A percentile compares a stretch with the other conserved stretches of the same genome.
Conservation (phyloP, 2,329 filamentous ascomycete species). For the Aspergillus carbonarius region DNA sequence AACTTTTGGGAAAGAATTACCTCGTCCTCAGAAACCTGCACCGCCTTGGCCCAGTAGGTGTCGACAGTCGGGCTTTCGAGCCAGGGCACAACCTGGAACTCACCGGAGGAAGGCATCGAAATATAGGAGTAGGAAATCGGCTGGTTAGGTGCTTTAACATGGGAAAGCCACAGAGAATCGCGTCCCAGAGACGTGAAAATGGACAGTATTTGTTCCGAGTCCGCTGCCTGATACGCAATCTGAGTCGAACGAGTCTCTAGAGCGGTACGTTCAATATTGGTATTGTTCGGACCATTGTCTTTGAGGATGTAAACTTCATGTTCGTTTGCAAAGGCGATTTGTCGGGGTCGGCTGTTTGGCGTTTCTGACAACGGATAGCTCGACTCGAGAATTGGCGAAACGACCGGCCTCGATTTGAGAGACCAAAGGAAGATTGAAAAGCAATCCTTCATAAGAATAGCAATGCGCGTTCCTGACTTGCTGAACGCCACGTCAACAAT, state of each 20-base stretch:
- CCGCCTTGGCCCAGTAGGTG: slow-evolving; percentile 40
- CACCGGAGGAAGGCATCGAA: slow-evolving; percentile 16
- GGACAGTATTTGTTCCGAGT: slow-evolving; percentile 36
- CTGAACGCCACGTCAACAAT: slow-evolving; percentile 75
- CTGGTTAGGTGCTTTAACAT: slow-evolving; percentile 24
- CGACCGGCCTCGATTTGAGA: slow-evolving; percentile 46
- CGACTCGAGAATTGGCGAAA: slow-evolving; percentile 38
- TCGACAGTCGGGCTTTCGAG: slow-evolving; percentile 35
- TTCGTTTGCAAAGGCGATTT: slow-evolving; percentile 49
- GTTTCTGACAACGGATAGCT: slow-evolving; percentile 37
- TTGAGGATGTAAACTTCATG: slow-evolving; percentile 46
- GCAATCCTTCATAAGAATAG: slow-evolving; percentile 66
- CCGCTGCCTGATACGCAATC: slow-evolving; percentile 31
- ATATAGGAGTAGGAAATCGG: slow-evolving; percentile 35
- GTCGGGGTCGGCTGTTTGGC: slow-evolving; percentile 36
- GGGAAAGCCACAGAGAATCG: slow-evolving; percentile 40
- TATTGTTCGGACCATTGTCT: slow-evolving; percentile 30
- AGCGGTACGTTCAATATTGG: slow-evolving; percentile 33
- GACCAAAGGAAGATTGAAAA: slow-evolving; percentile 72
- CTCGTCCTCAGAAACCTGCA: slow-evolving; percentile 40
- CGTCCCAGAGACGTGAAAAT: slow-evolving; percentile 39
- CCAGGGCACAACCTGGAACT: slow-evolving; percentile 26
- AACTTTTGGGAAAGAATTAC: slow-evolving; percentile 23
- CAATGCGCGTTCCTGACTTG: slow-evolving; percentile 63
- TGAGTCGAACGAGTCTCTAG: slow-evolving; percentile 35